Evolutionary conservation across 2,329 filamentous ascomycete genomes (phyloP).

Genomic region (Talaromyces sp.): DNA sequence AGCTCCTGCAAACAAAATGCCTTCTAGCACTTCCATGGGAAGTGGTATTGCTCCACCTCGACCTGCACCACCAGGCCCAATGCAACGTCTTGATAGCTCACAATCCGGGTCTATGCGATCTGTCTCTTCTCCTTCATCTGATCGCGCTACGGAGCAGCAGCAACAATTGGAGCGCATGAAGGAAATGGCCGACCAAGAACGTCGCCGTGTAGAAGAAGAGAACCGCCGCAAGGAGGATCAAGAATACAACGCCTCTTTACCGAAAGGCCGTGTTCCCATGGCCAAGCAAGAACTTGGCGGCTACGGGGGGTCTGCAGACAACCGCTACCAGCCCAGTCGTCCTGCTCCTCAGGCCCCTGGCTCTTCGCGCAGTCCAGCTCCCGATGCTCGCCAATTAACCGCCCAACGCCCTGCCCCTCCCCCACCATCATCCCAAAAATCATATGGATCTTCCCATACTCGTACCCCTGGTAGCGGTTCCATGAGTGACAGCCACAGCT

Average conservation of each 20-base stretch:
- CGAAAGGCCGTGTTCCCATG: conserved; percentile 75
- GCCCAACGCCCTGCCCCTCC: conserved; percentile 84
- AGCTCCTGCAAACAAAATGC: conserved; percentile 48
- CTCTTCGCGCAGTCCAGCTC: conserved; percentile 55
- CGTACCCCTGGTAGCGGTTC: conserved; percentile 37
- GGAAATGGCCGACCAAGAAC: conserved; percentile 62
- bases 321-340: conserved; percentile 80
- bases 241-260: conserved; percentile 85
- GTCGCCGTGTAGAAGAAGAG: conserved; percentile 56
- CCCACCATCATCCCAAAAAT: conserved; percentile 57
- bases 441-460: conserved; percentile 37
- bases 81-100: conserved; percentile 49
- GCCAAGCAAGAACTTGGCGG: conserved; percentile 90
- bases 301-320: conserved; percentile 56
- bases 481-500: conserved; percentile 38
- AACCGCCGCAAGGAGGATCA: conserved; percentile 68
- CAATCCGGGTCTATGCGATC: conserved; percentile 42
- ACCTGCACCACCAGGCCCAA: conserved; percentile 60
- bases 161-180: conserved; percentile 49
- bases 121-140: conserved; percentile 56
- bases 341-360: conserved; percentile 79
- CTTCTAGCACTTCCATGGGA: conserved; percentile 55
- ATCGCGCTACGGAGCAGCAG: conserved; percentile 49
- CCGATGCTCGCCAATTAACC: conserved; percentile 57
- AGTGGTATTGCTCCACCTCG: conserved; percentile 69